These are phyloP conservation scores for Fomitopsis palustris DNA, from an alignment of 1,284 basidiomycete species.

Conservation along the genomic window DNA sequence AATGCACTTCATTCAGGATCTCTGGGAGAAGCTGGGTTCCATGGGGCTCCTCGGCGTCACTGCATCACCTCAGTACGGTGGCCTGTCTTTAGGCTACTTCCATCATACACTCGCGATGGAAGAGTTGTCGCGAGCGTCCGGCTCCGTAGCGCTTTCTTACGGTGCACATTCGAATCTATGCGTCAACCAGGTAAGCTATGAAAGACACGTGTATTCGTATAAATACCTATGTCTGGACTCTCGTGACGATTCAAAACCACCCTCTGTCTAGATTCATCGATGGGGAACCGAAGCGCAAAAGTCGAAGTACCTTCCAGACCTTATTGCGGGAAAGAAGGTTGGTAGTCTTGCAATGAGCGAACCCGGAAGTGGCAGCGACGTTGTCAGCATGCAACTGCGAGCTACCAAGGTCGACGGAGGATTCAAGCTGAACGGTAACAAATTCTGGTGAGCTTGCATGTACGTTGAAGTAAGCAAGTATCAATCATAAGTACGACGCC, in stretches of 20 bases:
- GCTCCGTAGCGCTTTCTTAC: constrained; percentile 89
- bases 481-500: not conserved
- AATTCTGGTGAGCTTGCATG: constrained; percentile 76
- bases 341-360: constrained; percentile 96
- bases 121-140: constrained; percentile 85
- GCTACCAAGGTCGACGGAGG: constrained; percentile 77
- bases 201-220: too few species aligned
- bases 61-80: constrained; percentile 75
- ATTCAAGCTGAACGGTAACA: constrained; percentile 84
- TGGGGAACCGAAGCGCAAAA: constrained; percentile 89
- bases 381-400: constrained; percentile 85
- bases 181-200: constrained; percentile 56
- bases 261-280: constrained; percentile 63
- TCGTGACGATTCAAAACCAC: not conserved
- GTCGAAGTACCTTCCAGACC: constrained; percentile 81
- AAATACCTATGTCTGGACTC: not conserved
- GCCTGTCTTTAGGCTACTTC: constrained; percentile 79
- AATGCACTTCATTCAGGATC: constrained; percentile 47
- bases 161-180: constrained; percentile 93
- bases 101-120: constrained; percentile 93
- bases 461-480: not conserved
- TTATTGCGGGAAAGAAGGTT: constrained; percentile 81
- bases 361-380: constrained; percentile 87
- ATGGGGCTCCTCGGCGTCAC: constrained; percentile 89
- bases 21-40: constrained; percentile 86